These are phyloP conservation scores for Quaeritorhiza haematococci DNA, from an alignment of 371 early-diverging fungal genomes.

Conservation along the genomic window DNA sequence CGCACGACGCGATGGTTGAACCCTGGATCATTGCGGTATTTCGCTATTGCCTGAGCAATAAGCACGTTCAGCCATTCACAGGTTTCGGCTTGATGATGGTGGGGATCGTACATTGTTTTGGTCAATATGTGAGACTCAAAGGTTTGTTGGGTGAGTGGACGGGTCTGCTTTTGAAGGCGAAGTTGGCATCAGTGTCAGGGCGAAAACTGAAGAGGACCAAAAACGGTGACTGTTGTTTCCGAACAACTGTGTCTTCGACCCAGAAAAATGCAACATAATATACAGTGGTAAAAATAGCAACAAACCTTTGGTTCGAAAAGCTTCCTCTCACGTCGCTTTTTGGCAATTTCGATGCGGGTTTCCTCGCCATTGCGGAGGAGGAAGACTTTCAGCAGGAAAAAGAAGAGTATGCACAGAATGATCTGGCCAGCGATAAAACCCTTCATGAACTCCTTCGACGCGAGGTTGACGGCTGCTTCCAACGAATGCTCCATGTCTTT, in stretches of 20 bases:
- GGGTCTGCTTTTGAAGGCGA: too few relatives aligned
- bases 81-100: constrained; percentile 60
- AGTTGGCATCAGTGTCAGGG: too few relatives aligned
- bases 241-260: too few relatives aligned
- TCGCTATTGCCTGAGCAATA: constrained; percentile 75
- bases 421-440: constrained; percentile 24
- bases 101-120: constrained; percentile 28
- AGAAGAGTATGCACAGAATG: constrained; percentile 36
- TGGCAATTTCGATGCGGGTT: constrained; percentile 31
- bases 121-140: constrained; percentile 32
- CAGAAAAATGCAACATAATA: too few relatives aligned
- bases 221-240: too few relatives aligned
- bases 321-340: constrained; percentile 3
- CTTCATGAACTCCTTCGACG: constrained; percentile 39
- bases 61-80: constrained; percentile 91
- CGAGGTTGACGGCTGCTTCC: constrained; percentile 35
- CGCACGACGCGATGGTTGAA: constrained; percentile 66
- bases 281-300: too few relatives aligned
- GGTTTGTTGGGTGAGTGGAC: constrained; percentile 23
- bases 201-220: too few relatives aligned
- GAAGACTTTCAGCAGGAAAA: constrained; percentile 44
- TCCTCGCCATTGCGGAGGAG: constrained; percentile 38
- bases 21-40: constrained; percentile 77
- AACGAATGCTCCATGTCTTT: too few relatives aligned
- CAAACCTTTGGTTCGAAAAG: constrained; percentile 29